A percentile compares a stretch with the other conserved stretches of the same genome.
Evolutionary conservation across 1,139 yeast species (phyloP).

Genomic region (Suzukiozyma palmioleophila): DNA sequence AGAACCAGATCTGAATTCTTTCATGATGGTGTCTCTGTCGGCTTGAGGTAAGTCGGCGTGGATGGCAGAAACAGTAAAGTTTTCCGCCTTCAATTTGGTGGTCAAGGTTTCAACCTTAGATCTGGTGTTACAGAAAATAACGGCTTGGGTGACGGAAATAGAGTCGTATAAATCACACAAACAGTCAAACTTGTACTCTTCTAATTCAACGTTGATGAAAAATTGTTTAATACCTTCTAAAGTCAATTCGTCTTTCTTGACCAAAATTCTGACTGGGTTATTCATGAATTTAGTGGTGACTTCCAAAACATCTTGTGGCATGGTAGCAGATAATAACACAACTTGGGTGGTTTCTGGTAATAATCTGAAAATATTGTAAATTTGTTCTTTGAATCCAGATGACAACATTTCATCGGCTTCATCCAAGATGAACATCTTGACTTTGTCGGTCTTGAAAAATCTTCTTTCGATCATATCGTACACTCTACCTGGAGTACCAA

Average conservation of each 20-base stretch:
- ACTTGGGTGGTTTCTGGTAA: constrained; percentile 95
- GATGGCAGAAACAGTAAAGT: constrained; percentile 95
- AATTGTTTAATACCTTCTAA: constrained; percentile 98
- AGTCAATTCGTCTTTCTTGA: constrained; percentile 96
- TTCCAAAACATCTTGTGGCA: constrained; percentile 96
- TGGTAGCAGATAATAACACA: constrained; percentile 93
- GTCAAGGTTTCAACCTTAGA: constrained; percentile 94
- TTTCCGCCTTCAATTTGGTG: constrained; percentile 76
- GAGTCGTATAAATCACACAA: constrained; percentile 96
- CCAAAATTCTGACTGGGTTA: constrained; percentile 94
- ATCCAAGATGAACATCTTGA: constrained; percentile 96
- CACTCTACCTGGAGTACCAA: constrained; percentile 99
- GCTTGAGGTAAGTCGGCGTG: constrained; percentile 97
- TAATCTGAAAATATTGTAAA: constrained; percentile 91
- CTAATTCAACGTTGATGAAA: constrained; percentile 91
- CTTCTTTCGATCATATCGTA: constrained; percentile 96
- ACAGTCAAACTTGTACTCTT: constrained; percentile 91
- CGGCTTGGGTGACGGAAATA: constrained; percentile 97
- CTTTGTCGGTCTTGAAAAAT: constrained; percentile 79
- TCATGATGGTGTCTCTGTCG: constrained; percentile 97
- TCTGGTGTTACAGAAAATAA: constrained; percentile 98
- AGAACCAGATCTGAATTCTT: constrained; percentile 97
- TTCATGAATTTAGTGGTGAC: constrained; percentile 96
- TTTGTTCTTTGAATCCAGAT: constrained; percentile 96
- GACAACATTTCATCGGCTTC: constrained; percentile 99